Evolutionary conservation across 2,329 filamentous ascomycete genomes (phyloP), one percentile per base, ranked within the genome.

Genomic region (Penicillium brevicompactum): DNA sequence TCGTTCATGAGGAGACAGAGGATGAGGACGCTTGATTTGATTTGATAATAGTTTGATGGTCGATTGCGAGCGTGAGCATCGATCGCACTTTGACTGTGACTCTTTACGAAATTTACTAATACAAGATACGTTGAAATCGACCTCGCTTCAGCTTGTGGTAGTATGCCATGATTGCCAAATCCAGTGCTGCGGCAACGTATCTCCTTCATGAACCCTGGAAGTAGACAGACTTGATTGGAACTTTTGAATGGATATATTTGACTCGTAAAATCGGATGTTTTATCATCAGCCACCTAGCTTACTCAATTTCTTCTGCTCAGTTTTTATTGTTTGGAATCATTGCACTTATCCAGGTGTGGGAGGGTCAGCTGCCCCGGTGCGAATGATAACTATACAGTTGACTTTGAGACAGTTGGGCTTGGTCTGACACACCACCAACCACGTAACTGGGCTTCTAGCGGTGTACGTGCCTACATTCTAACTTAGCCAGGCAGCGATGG

Each of bases 1-100:
- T 42, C 1, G 53, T 60, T 22, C 65, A 67, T 14, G 66, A 70
- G 22, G 66, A 69, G 10, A 64, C 69, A 18, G 65, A 65, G 32
- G 65, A 63, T 22, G 62, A 62, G 40, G 54, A 44, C 16, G 37
- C 42, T 31, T 51, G 42, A 51, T 22, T n/a, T 13, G 11, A 30
- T 38, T 21, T 49, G 38, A 42, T 34, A 32, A 21, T 44, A 41
- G 32, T 14, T 38, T 16, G 31, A 41, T 11, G 13, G 9, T 11
- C 13, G n/a, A n/a, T n/a, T 37, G 34, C n/a, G 24, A 27, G 34
- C 14, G 34, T n/a, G 6, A 16, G 34, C 34, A n/a, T 37, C 13
- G 34, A n/a, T 37, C 13, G 13, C 24, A 6, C 24, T 27, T 27
- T 27, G 24, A 27, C 5, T 27, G 8, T 27, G 5, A 27, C 24